These are phyloP conservation scores for Rhynchosporium graminicola DNA, from an alignment of 2,329 filamentous ascomycete species.

Conservation along the genomic window DNA sequence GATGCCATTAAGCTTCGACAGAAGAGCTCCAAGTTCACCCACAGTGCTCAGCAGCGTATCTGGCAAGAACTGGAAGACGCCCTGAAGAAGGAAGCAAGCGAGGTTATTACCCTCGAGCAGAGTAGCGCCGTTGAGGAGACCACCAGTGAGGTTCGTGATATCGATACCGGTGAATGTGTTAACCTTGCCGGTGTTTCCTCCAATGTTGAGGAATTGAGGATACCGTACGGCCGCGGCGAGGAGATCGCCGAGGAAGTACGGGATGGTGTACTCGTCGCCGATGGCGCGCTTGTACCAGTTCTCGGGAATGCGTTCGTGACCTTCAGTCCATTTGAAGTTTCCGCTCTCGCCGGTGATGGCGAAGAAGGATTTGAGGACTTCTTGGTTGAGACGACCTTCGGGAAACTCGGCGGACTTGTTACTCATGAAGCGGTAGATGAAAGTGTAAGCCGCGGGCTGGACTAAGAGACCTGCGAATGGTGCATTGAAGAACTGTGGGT, in stretches of 20 bases:
- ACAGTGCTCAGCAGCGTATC: constrained; percentile 43
- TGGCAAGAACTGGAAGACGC: constrained; percentile 44
- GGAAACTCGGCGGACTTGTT: constrained; percentile 33
- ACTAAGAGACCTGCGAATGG: constrained; percentile 31
- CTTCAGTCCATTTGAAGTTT: constrained; percentile 22
- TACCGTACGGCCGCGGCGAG: constrained; percentile 43
- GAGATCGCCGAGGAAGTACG: constrained; percentile 44
- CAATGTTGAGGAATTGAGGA: constrained; percentile 49
- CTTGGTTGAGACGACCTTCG: constrained; percentile 43
- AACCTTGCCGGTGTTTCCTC: constrained; percentile 53
- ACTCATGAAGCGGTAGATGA: constrained; percentile 33
- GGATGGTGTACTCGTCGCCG: constrained; percentile 45
- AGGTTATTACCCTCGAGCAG: constrained; percentile 52
- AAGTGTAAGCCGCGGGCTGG: constrained; percentile 29
- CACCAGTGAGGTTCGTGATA: constrained; percentile 46
- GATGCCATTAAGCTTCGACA: neutral
- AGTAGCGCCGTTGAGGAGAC: constrained; percentile 47
- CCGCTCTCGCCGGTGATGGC: constrained; percentile 32
- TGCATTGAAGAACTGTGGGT: constrained; percentile 57
- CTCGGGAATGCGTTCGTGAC: constrained; percentile 30
- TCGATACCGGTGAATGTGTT: constrained; percentile 53
- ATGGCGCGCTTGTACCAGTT: constrained; percentile 36
- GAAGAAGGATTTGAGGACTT: constrained; percentile 39
- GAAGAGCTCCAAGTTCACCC: neutral
- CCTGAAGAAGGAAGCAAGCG: constrained; percentile 47